These are phyloP conservation scores for Kernera saxatilis DNA, from an alignment of 345 rosid genomes.

Conservation along the genomic window DNA sequence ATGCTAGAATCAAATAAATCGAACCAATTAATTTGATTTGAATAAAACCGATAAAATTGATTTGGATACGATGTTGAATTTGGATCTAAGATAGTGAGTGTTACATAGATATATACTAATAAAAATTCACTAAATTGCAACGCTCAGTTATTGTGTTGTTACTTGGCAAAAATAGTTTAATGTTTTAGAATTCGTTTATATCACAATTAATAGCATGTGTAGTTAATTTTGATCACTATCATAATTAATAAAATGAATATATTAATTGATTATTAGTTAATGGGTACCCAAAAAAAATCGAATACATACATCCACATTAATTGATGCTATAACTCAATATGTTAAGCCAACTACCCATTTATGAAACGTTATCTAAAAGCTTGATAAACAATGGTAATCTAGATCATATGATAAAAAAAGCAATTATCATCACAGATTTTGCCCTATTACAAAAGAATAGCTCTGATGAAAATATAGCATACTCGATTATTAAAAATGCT, in stretches of 20 bases:
- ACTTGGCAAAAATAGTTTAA: background rate
- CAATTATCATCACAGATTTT: too few species aligned
- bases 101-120: background rate
- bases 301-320: background rate
- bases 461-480: background rate
- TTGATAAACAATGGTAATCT: background rate
- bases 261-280: background rate
- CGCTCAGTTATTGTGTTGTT: background rate
- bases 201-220: background rate
- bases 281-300: background rate
- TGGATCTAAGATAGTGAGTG: too few species aligned
- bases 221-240: constrained; percentile 7
- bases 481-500: background rate
- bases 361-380: background rate
- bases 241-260: background rate
- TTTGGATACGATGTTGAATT: background rate
- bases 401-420: too few species aligned
- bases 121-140: background rate
- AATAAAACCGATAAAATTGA: background rate
- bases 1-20: background rate
- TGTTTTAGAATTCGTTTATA: background rate
- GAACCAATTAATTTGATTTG: background rate
- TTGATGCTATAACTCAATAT: background rate
- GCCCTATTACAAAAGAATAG: too few species aligned
- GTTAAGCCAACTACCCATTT: constrained; percentile 7